A percentile compares a stretch with the other conserved stretches of the same genome.
These are phyloP conservation scores for Dactylis glomerata DNA, from an alignment of 176 grass and related monocot species.

Conservation along the genomic window DNA sequence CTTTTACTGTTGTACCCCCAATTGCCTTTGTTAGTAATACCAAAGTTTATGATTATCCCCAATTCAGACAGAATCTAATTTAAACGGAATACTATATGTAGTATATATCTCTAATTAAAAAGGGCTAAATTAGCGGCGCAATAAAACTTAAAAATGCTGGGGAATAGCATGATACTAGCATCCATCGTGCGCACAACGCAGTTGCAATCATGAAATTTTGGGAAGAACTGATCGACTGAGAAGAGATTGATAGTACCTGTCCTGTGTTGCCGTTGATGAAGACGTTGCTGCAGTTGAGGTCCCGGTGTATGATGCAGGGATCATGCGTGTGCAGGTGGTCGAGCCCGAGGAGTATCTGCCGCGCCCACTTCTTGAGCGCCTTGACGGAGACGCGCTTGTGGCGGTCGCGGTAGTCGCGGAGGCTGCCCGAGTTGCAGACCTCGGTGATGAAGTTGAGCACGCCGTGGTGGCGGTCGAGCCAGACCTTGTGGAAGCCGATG, in stretches of 20 bases:
- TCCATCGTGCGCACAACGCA: neutral
- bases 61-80: neutral
- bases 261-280: constrained; percentile 99
- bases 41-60: neutral
- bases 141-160: neutral
- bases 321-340: constrained; percentile 84
- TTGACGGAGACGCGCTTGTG: constrained; percentile 91
- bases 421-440: constrained; percentile 82
- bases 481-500: constrained; percentile 77
- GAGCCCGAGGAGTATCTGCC: constrained; percentile 77
- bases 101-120: neutral
- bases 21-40: neutral
- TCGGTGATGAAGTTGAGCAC: constrained; percentile 99
- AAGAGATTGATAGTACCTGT: constrained; percentile 44
- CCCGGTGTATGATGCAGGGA: constrained; percentile 96
- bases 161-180: neutral
- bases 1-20: neutral
- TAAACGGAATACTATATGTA: neutral
- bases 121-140: neutral
- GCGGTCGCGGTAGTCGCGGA: constrained; percentile 71
- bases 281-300: constrained; percentile 96
- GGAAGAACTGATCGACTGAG: neutral
- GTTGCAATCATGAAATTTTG: neutral
- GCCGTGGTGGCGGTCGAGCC: constrained; percentile 56
- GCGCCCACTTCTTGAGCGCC: constrained; percentile 90